Conservation (phyloP, 345 rosid species). For the Syzygium oleosum region DNA sequence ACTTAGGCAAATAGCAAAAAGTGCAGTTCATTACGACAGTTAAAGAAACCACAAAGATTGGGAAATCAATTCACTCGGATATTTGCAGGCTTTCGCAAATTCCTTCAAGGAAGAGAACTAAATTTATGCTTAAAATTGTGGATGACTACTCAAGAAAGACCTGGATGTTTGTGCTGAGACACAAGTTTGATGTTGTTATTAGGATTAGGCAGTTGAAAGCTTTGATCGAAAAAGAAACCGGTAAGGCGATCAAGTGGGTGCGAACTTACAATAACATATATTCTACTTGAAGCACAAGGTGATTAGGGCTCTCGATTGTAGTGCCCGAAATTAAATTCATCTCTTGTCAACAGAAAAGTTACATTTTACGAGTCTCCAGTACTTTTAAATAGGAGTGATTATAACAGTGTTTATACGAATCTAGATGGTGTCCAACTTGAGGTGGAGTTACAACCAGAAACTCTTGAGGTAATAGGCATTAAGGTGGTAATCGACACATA, state of each 20-base stretch:
- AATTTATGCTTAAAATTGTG: no score
- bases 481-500: not conserved
- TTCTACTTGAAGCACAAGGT: not conserved
- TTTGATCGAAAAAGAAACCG: no score
- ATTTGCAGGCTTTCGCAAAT: not conserved
- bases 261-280: no score
- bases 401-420: fast-evolving
- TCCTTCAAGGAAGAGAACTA: no score
- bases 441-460: not conserved
- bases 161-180: no score
- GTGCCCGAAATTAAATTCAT: not conserved
- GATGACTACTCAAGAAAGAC: no score
- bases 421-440: not conserved
- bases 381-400: not conserved
- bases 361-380: not conserved
- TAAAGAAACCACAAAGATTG: not conserved
- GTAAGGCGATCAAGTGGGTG: no score
- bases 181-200: no score
- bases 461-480: not conserved
- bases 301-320: fast-evolving
- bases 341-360: fast-evolving
- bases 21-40: not conserved
- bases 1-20: not conserved
- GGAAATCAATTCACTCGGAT: not conserved
- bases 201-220: no score